These are phyloP conservation scores for Ciborinia camelliae DNA, from an alignment of 2,329 filamentous ascomycete species.

Conservation along the genomic window DNA sequence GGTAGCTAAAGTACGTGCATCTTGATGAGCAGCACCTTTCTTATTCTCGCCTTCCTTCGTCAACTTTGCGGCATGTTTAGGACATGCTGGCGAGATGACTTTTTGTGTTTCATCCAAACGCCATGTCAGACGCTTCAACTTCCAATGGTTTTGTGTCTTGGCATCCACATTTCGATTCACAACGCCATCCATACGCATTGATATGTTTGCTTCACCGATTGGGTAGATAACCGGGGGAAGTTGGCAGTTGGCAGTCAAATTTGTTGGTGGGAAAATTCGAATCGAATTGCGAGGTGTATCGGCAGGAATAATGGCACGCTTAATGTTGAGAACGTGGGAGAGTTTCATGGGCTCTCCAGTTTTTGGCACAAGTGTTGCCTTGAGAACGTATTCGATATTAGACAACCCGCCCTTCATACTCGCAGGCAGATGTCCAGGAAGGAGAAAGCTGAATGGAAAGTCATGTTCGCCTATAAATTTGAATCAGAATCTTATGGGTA, in stretches of 20 bases:
- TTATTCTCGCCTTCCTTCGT: conserved; percentile 40
- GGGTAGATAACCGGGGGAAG: conserved; percentile 83
- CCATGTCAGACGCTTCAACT: conserved; percentile 88
- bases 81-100: conserved; percentile 74
- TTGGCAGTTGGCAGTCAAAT: conserved; percentile 81
- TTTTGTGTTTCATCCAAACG: conserved; percentile 84
- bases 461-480: conserved; percentile 57
- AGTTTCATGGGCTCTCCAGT: conserved; percentile 63
- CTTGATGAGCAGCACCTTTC: conserved; percentile 71
- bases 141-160: conserved; percentile 77
- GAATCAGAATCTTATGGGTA: not conserved
- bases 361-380: conserved; percentile 60
- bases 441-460: conserved; percentile 85
- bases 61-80: conserved; percentile 64
- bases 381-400: conserved; percentile 74
- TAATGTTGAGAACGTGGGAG: conserved; percentile 66
- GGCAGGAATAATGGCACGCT: conserved; percentile 70
- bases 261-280: conserved; percentile 93
- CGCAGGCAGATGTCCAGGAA: conserved; percentile 82
- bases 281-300: conserved; percentile 83
- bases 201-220: conserved; percentile 74
- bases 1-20: conserved; percentile 73
- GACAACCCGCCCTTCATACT: conserved; percentile 72
- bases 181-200: conserved; percentile 82
- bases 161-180: conserved; percentile 64